Percentiles rank a stretch among this genome's conserved stretches.
Conservation (phyloP, 2,329 filamentous ascomycete species). For the Epichloe gansuensis region DNA sequence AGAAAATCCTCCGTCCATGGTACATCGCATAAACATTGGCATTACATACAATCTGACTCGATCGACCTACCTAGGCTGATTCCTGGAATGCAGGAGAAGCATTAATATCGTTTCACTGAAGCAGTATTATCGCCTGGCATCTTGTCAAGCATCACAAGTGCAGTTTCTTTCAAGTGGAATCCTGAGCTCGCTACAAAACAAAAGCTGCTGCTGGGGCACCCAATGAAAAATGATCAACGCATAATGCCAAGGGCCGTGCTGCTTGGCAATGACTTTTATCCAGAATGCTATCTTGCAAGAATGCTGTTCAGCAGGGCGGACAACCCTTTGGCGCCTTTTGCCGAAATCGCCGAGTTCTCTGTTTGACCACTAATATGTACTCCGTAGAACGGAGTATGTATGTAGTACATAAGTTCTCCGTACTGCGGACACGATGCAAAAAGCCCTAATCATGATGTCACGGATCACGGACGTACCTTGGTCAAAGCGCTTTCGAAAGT, state of each 20-base stretch:
- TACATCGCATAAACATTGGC: no score
- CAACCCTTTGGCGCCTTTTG: neutral
- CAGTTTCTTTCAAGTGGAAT: no score
- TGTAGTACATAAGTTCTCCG: no score
- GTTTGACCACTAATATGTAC: neutral
- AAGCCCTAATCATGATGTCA: conserved; percentile 8
- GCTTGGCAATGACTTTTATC: neutral
- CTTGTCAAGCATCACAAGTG: no score
- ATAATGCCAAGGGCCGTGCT: neutral
- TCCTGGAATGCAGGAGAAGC: no score
- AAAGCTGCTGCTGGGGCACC: no score
- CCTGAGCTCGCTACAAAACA: no score
- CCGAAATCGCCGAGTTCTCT: neutral
- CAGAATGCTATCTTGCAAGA: neutral
- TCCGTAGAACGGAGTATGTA: neutral
- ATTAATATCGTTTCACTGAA: no score
- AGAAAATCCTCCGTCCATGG: no score
- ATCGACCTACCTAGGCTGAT: no score
- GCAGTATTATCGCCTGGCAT: no score
- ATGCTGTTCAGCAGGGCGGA: neutral
- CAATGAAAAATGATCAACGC: neutral
- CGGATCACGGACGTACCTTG: conserved; percentile 3
- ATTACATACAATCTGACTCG: no score
- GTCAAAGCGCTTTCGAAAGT: neutral
- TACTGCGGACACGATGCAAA: neutral